Evolutionary conservation across 192 early-diverging fungal genomes (phyloP), one percentile per base, ranked within the genome.

Genomic region (Podila clonocystis): DNA sequence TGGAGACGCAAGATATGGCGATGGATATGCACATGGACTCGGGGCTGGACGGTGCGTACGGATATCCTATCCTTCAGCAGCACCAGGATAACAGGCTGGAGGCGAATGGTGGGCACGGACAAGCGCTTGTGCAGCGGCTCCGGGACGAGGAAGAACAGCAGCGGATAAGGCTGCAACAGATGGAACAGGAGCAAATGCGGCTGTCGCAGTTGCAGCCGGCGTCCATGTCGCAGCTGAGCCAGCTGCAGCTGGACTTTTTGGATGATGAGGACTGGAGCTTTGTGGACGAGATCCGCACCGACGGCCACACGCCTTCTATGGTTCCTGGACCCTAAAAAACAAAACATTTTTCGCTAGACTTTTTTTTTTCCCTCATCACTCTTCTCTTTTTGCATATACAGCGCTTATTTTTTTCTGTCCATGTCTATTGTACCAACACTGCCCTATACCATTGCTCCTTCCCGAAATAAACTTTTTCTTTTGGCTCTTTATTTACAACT

Each of bases 101-200:
- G 6, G 52, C n/a, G n/a, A 17, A 24, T 26, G 52, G 8, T 55
- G 24, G 5, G 4, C 52, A 55, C 24, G 52, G 20, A 52, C 50
- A 55, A 26, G 19, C 58, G 24, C 24, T 80, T 28, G 59, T 67
- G 28, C 70, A 59, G 19, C 77, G 67, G 26, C 72, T 80, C 57
- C 70, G 70, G 24, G 70, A 68, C 36, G 57, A 29, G 22, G 77
- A 73, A 12, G 76, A 72, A 41, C 70, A 80, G 8, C 77, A 80
- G 33, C 66, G 67, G 58, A 36, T 80, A 20, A 70, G 67, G 48
- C 36, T 80, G 15, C 70, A 73, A 36, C 33, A 69, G 52, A 80
- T 80, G 77, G 77, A 80, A 41, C 77, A 73, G 19, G 77, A 80
- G 58, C 77, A 73, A 58, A 80, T 80, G 77, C 66, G 72, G 34